phyloP scores from a whole-genome alignment of 345 rosid genomes.

The Carallia brachiata region DNA sequence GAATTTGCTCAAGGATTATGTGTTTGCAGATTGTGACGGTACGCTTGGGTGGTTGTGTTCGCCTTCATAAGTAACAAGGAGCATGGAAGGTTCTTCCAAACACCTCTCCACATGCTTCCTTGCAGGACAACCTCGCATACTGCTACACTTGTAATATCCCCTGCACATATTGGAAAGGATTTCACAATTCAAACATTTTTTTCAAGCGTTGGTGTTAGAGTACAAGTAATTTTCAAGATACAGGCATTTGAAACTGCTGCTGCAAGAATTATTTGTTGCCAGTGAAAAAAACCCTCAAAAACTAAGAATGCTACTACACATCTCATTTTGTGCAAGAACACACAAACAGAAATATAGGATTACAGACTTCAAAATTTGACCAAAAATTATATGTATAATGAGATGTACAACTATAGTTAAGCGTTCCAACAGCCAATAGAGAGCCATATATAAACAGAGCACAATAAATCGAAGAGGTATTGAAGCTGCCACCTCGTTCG shows the following conservation, averaged over 20 bases:
- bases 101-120: constrained; percentile 98
- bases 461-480: too few species aligned
- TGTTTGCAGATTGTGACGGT: constrained; percentile 65
- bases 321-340: too few species aligned
- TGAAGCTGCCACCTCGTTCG: too few species aligned
- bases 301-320: background rate
- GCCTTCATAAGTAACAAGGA: constrained; percentile 88
- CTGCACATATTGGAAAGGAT: constrained; percentile 34
- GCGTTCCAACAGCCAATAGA: too few species aligned
- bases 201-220: background rate
- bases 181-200: constrained; percentile 7
- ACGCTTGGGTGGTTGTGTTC: constrained; percentile 82
- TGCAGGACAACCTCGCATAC: constrained; percentile 98
- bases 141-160: constrained; percentile 98
- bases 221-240: constrained; percentile 4
- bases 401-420: too few species aligned
- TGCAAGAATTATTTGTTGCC: constrained; percentile 1
- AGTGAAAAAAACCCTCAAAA: background rate
- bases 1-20: constrained; percentile 28
- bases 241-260: constrained; percentile 9
- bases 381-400: too few species aligned
- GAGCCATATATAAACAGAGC: too few species aligned
- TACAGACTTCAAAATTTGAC: too few species aligned
- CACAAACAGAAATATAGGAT: too few species aligned
- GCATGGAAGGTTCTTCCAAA: constrained; percentile 90